Evolutionary conservation across 2,329 filamentous ascomycete species (phyloP).

Genomic region (Fusarium lyarnte): DNA sequence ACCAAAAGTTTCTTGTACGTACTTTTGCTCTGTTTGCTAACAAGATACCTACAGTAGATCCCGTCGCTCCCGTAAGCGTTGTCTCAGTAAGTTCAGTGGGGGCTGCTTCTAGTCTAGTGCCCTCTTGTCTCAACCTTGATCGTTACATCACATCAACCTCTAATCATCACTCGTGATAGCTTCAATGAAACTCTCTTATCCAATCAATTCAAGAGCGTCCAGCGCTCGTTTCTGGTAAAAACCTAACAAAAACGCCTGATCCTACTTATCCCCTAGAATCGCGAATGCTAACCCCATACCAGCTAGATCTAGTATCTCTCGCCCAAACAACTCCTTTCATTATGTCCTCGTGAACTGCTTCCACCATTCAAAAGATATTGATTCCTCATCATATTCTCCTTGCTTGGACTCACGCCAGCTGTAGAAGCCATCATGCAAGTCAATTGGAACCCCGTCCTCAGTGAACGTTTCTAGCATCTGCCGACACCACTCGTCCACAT

Average conservation of each 20-base stretch:
- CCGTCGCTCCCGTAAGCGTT: conserved; percentile 4
- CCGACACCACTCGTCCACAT: neutral
- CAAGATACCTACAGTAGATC: neutral
- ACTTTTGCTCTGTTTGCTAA: neutral
- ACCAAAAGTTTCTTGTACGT: neutral
- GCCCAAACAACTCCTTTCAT: no score
- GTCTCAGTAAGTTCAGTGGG: neutral
- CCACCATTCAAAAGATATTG: neutral
- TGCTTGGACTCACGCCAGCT: neutral
- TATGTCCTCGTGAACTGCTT: neutral
- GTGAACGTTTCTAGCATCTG: neutral
- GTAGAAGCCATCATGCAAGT: rapidly evolving
- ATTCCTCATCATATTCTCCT: neutral
- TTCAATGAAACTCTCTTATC: neutral
- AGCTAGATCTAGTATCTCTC: neutral
- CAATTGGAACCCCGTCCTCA: neutral
- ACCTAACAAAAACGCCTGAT: no score
- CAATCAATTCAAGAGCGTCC: neutral
- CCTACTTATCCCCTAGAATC: neutral
- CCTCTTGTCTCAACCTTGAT: neutral
- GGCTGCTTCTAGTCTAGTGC: neutral
- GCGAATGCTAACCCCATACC: neutral
- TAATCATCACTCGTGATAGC: neutral
- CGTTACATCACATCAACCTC: neutral
- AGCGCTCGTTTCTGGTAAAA: neutral